These are phyloP conservation scores for Skeletonema potamos DNA, from an alignment of 108 stramenopile genomes.

Conservation along the genomic window DNA sequence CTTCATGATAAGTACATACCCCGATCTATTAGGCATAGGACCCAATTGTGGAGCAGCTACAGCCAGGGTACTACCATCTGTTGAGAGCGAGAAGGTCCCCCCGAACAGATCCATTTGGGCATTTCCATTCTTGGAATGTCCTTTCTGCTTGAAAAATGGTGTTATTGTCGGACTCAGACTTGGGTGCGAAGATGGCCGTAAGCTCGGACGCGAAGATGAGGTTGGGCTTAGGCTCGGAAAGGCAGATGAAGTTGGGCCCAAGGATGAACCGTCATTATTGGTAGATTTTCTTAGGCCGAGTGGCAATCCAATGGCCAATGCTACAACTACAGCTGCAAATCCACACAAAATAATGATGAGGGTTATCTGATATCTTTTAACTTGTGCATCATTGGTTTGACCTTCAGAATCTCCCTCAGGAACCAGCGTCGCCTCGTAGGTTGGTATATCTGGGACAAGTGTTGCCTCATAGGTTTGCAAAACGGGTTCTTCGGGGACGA, in stretches of 20 bases:
- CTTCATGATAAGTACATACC: not conserved
- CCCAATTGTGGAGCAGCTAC: not conserved
- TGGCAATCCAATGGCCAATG: not conserved
- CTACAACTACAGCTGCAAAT: not conserved
- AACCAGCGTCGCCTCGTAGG: not conserved
- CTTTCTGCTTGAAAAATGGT: not conserved
- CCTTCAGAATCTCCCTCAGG: not conserved
- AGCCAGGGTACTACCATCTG: not conserved
- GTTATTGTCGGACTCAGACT: not conserved
- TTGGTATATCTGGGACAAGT: not conserved
- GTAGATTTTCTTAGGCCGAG: not conserved
- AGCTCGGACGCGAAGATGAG: not conserved
- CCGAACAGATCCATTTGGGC: not conserved
- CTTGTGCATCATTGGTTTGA: not conserved
- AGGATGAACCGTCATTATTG: no score
- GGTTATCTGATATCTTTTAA: not conserved
- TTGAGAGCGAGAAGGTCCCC: not conserved
- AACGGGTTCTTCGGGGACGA: not conserved
- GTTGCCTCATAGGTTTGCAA: not conserved
- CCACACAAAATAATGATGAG: not conserved
- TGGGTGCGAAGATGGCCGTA: not conserved
- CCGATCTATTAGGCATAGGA: not conserved
- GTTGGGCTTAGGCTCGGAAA: not conserved
- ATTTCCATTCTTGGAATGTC: not conserved
- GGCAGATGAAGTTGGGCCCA: not conserved